These are phyloP conservation scores for Amphicarpaea edgeworthii DNA, from an alignment of 306 rosid genomes.

Conservation along the genomic window DNA sequence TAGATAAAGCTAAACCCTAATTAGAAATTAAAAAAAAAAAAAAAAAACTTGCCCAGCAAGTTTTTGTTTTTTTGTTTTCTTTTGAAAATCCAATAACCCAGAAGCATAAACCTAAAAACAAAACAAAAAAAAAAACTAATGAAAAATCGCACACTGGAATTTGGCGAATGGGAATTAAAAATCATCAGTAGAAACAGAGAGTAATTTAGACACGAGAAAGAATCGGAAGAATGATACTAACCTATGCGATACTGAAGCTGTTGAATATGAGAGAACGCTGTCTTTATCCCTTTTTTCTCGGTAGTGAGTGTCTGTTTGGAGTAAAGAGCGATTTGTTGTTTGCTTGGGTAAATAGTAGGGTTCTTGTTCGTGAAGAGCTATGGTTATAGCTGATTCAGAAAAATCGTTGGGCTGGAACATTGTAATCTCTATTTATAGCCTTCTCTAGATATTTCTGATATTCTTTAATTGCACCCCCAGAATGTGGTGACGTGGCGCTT, in stretches of 20 bases:
- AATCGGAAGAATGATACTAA: conserved; percentile 35
- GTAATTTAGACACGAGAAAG: background rate
- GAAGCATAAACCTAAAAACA: background rate
- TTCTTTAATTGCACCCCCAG: conserved; percentile 9
- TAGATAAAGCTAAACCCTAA: background rate
- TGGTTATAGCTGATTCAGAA: conserved; percentile 34
- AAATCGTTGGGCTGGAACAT: background rate
- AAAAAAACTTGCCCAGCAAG: conserved; percentile 19
- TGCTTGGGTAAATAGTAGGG: background rate
- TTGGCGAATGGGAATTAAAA: background rate
- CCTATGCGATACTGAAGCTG: conserved; percentile 26
- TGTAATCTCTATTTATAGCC: conserved; percentile 66
- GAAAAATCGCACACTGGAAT: background rate
- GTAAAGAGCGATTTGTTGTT: too few species aligned
- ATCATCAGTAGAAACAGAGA: background rate
- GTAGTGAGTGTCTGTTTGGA: background rate
- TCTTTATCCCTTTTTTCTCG: background rate
- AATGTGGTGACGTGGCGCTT: conserved; percentile 56
- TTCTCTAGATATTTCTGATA: conserved; percentile 75
- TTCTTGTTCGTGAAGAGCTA: background rate
- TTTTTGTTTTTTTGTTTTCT: background rate
- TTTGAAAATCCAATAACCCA: background rate
- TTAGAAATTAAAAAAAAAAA: background rate
- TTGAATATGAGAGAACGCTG: background rate
- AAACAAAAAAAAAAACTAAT: background rate